These are phyloP conservation scores for Aspergillus kassunensis DNA, from an alignment of 495 filamentous ascomycete genomes.

Conservation along the genomic window DNA sequence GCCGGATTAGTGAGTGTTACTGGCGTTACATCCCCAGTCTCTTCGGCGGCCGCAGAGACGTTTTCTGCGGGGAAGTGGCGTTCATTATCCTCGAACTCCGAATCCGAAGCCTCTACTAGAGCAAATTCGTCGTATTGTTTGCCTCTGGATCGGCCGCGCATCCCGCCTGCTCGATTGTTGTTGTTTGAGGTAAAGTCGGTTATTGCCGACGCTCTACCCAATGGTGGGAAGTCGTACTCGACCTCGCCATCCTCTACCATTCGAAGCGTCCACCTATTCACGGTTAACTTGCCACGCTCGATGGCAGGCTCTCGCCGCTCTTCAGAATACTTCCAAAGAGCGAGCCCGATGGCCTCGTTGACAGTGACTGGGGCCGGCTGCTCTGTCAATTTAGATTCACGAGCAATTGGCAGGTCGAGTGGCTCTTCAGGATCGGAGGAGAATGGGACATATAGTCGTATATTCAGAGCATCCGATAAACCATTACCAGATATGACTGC, in stretches of 20 bases:
- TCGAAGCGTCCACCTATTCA: constrained; percentile 87
- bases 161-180: constrained; percentile 64
- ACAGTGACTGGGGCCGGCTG: constrained; percentile 69
- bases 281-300: constrained; percentile 64
- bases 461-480: constrained; percentile 71
- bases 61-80: constrained; percentile 67
- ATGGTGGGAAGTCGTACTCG: constrained; percentile 89
- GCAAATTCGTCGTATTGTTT: constrained; percentile 93
- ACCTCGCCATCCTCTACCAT: constrained; percentile 97
- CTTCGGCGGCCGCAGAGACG: constrained; percentile 49
- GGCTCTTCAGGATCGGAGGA: constrained; percentile 64
- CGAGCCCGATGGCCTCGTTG: constrained; percentile 84
- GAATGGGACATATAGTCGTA: constrained; percentile 86
- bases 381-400: constrained; percentile 69
- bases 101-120: constrained; percentile 73
- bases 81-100: constrained; percentile 75
- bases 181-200: constrained; percentile 87
- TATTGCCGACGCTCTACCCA: constrained; percentile 74
- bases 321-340: constrained; percentile 80
- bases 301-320: constrained; percentile 73
- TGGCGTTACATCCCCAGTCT: constrained; percentile 31
- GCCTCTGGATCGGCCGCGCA: constrained; percentile 67
- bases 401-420: constrained; percentile 73
- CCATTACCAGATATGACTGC: constrained; percentile 83
- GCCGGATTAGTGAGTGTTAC: constrained; percentile 40